Conservation (phyloP, 1,284 basidiomycete genomes). For the Rhizoctonia solani region DNA sequence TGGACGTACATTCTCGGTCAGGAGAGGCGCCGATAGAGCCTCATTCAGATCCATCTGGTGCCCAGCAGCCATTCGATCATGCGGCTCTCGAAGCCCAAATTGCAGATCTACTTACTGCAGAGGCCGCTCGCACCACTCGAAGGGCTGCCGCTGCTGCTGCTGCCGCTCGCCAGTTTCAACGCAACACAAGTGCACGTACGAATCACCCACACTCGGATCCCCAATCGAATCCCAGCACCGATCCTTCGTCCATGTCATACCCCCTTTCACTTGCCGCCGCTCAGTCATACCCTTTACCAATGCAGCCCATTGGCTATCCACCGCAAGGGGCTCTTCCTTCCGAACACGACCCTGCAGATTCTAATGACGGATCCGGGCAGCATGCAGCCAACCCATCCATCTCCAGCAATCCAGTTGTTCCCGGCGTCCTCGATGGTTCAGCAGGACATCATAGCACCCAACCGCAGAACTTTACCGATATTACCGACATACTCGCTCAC, state of each 20-base stretch:
- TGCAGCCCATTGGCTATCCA: conserved; percentile 17
- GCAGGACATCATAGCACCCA: conserved; percentile 37
- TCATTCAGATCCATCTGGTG: background rate
- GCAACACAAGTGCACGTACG: background rate
- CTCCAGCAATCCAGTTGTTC: background rate
- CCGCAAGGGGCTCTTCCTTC: background rate
- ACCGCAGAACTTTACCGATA: conserved; percentile 57
- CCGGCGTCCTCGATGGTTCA: conserved; percentile 39
- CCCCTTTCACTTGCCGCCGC: conserved; percentile 17
- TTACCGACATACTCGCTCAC: conserved; percentile 73
- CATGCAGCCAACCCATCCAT: background rate
- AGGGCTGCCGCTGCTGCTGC: conserved; percentile 20
- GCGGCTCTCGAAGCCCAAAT: conserved; percentile 29
- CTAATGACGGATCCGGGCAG: background rate
- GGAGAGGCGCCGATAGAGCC: background rate
- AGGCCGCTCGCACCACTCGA: background rate
- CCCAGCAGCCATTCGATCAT: conserved; percentile 18
- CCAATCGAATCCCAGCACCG: background rate
- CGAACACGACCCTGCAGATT: conserved; percentile 5
- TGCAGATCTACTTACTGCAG: conserved; percentile 18
- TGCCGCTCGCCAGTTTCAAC: conserved; percentile 21
- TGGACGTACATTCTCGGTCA: background rate
- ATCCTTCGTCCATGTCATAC: conserved; percentile 11
- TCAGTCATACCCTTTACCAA: conserved; percentile 14
- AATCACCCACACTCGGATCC: background rate